Base-by-base conservation (phyloP, 2,329 filamentous ascomycete species). In the Diatrype stigma region DNA sequence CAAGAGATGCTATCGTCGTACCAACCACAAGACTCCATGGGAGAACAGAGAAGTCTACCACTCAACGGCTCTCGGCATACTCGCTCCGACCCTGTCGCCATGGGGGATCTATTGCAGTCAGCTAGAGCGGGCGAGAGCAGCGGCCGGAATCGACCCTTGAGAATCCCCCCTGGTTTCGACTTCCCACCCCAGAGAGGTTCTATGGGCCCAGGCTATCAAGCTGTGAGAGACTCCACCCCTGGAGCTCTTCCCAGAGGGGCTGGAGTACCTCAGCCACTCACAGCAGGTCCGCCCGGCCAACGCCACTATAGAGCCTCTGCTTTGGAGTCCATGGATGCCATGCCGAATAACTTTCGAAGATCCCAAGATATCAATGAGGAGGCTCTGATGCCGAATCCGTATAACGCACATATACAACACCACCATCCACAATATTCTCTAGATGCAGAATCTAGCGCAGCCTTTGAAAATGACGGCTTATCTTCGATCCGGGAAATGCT, bases 241-340 rank as follows among this genome's bases (percentile, higher is more conserved):
- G 51, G 49, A 16, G 19, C 55, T 16, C 54, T 69, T 17, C 59
- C 68, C 3, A 64, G 60, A 23, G 67, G 67, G 1, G 64, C 68
- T 1, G 76, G 76, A 6, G 70, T 70, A 17, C 79, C 77, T n/a
- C 70, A 65, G 21, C 79, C 78, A 10, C 60, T 81, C 55, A 80
- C 75, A 19, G 79, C 79, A 26, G 79, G 79, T 2, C 79, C 79
- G 40, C 79, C 79, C 12, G 79, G 79, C 19, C 74, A 77, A 52
- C 74, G 78, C 40, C 75, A 77, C 50, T 74, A 73, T 56, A 74
- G 69, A 19, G 67, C 75, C n/a, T 68, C 70, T 22, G 70, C 70
- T 2, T 67, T 75, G 32, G 73, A 78, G 26, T 62, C 65, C 2
- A 62, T 70, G 51, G 71, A 67, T 50, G 61, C 66, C 30, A 60